Evolutionary conservation across 257 asterid genomes (phyloP).

Genomic region (Gardenia jasminoides): DNA sequence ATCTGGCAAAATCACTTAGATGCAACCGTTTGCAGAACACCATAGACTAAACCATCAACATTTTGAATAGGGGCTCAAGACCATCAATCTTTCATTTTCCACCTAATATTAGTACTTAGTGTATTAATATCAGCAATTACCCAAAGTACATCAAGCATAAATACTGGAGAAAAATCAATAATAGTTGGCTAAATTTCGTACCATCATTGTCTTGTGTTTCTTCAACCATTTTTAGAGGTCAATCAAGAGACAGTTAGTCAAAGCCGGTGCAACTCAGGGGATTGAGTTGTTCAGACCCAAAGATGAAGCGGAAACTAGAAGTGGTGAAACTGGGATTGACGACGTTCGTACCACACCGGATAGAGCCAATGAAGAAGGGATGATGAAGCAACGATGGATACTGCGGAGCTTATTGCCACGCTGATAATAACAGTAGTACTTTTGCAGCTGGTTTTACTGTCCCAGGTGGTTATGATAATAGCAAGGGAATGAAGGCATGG

Average conservation of each 20-base stretch:
- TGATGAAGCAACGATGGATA: neutral
- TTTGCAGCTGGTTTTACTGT: conserved; percentile 20
- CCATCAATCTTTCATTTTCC: too few relatives aligned
- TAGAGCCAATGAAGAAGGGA: too few relatives aligned
- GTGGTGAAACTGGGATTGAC: neutral
- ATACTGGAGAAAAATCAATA: neutral
- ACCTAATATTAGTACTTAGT: too few relatives aligned
- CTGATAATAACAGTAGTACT: conserved; percentile 13
- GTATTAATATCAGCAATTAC: too few relatives aligned
- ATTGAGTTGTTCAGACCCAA: too few relatives aligned
- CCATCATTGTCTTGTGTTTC: neutral
- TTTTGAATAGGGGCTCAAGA: too few relatives aligned
- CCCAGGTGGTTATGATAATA: conserved; percentile 12
- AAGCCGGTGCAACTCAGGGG: neutral
- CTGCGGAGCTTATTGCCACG: neutral
- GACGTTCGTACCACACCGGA: too few relatives aligned
- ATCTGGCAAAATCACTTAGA: too few relatives aligned
- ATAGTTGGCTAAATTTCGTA: too few relatives aligned
- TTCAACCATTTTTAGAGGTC: neutral
- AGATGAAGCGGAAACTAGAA: neutral
- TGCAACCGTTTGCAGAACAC: too few relatives aligned
- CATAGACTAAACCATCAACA: too few relatives aligned
- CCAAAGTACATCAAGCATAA: too few relatives aligned
- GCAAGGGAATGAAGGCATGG: conserved; percentile 9
- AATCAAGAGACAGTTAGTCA: neutral